Conservation (phyloP, 768 basidiomycete species). For the Multifurca ochricompacta region DNA sequence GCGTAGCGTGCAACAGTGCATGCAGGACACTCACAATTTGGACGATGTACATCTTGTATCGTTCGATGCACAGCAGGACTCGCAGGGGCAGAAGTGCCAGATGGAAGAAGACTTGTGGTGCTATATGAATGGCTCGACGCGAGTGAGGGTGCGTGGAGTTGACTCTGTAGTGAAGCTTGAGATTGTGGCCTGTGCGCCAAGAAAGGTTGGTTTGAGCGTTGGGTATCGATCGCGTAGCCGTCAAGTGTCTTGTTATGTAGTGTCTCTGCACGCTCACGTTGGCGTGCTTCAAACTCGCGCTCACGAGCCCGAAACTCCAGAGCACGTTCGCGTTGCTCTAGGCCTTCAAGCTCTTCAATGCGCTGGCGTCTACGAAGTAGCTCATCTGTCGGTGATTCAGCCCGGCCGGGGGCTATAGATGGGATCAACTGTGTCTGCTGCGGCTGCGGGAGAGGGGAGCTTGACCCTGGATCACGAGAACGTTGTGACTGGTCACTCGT, state of each 20-base stretch:
- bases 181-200: constrained; percentile 7
- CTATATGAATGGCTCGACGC: constrained; percentile 34
- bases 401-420: neutral
- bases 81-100: constrained; percentile 26
- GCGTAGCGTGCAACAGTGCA: constrained; percentile 55
- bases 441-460: constrained; percentile 6
- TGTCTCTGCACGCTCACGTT: constrained; percentile 25
- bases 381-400: constrained; percentile 24
- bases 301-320: constrained; percentile 46
- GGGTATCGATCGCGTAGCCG: constrained; percentile 26
- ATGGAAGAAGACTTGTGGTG: constrained; percentile 32
- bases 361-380: constrained; percentile 34
- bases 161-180: constrained; percentile 10
- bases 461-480: constrained; percentile 13
- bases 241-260: constrained; percentile 27
- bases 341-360: constrained; percentile 42
- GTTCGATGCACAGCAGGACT: constrained; percentile 16
- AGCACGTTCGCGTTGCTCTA: constrained; percentile 51
- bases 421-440: constrained; percentile 12
- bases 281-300: constrained; percentile 4
- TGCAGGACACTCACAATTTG: constrained; percentile 58
- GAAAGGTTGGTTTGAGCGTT: constrained; percentile 23
- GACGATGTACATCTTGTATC: constrained; percentile 37
- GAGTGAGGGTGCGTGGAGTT: constrained; percentile 13
- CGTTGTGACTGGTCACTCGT: neutral